These are phyloP conservation scores for Trametes hirsuta DNA, from an alignment of 1,284 basidiomycete species.

Conservation along the genomic window DNA sequence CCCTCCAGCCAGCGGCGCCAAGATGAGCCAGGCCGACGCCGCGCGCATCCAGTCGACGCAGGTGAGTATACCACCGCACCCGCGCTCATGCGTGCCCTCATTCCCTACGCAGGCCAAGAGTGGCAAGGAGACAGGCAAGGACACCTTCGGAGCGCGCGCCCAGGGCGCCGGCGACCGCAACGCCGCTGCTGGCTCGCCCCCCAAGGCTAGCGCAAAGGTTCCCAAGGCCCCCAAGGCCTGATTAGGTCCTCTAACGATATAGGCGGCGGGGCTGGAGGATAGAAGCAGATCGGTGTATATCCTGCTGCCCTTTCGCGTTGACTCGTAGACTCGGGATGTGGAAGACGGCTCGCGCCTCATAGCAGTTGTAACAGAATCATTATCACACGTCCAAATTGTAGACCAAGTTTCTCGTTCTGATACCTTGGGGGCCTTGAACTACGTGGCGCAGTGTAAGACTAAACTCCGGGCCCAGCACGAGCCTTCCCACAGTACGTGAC, in stretches of 20 bases:
- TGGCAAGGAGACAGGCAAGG: constrained; percentile 37
- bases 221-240: constrained; percentile 28
- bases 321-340: too few relatives aligned
- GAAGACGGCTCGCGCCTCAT: too few relatives aligned
- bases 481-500: too few relatives aligned
- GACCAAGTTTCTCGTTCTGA: too few relatives aligned
- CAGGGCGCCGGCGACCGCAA: constrained; percentile 33
- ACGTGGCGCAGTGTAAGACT: too few relatives aligned
- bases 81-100: background rate
- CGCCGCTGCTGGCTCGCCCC: constrained; percentile 21
- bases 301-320: background rate
- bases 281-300: background rate
- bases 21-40: constrained; percentile 31
- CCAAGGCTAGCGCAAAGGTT: constrained; percentile 29
- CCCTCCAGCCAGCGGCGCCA: constrained; percentile 16
- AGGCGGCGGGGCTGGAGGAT: background rate
- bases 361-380: too few relatives aligned
- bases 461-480: too few relatives aligned
- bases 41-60: constrained; percentile 38
- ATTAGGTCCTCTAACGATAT: background rate
- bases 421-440: too few relatives aligned
- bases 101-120: constrained; percentile 32
- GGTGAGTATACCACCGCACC: constrained; percentile 20
- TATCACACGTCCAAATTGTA: too few relatives aligned
- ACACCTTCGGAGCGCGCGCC: constrained; percentile 34